These are phyloP conservation scores for Rhizopogon rudus DNA, from an alignment of 768 basidiomycete genomes.

Conservation along the genomic window DNA sequence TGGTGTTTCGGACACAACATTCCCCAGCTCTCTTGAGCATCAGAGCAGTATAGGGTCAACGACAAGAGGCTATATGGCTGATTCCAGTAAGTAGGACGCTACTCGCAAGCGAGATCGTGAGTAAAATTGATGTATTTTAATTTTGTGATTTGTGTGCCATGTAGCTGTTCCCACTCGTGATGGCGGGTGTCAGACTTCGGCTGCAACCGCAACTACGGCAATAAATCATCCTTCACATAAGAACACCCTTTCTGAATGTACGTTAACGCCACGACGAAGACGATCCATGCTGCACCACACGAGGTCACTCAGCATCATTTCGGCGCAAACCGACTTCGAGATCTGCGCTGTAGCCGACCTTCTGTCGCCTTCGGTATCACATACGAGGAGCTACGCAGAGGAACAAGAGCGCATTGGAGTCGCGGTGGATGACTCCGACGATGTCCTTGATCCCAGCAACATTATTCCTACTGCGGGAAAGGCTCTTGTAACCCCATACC, in stretches of 20 bases:
- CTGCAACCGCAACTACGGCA: slow-evolving; percentile 4
- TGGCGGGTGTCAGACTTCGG: slow-evolving; percentile 11
- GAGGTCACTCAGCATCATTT: slow-evolving; percentile 39
- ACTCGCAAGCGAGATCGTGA: slow-evolving; percentile 12
- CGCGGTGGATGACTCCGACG: slow-evolving; percentile 25
- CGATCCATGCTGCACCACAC: slow-evolving; percentile 20
- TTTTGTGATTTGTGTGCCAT: slow-evolving; percentile 10
- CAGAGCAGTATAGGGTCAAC: slow-evolving; percentile 15
- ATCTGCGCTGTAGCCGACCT: slow-evolving; percentile 47
- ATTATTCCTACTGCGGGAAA: slow-evolving; percentile 6
- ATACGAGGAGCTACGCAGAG: slow-evolving; percentile 16
- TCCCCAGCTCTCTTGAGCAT: slow-evolving; percentile 23
- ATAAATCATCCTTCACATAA: slow-evolving; percentile 16
- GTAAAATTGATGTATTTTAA: slow-evolving; percentile 22
- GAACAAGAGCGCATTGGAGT: slow-evolving; percentile 18
- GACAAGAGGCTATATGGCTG: slow-evolving; percentile 15
- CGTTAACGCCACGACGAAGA: slow-evolving; percentile 15
- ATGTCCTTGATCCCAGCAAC: slow-evolving; percentile 23
- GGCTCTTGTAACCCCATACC: slow-evolving; percentile 10
- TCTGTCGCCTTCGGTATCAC: slow-evolving; percentile 31
- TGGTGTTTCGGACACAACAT: slow-evolving; percentile 68
- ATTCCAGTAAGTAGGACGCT: slow-evolving; percentile 23
- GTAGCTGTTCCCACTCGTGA: slow-evolving; percentile 18
- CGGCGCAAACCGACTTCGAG: slow-evolving; percentile 44
- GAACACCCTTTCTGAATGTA: slow-evolving; percentile 18